phyloP scores from a whole-genome alignment of 345 rosid genomes.

The Noccaea caerulescens region DNA sequence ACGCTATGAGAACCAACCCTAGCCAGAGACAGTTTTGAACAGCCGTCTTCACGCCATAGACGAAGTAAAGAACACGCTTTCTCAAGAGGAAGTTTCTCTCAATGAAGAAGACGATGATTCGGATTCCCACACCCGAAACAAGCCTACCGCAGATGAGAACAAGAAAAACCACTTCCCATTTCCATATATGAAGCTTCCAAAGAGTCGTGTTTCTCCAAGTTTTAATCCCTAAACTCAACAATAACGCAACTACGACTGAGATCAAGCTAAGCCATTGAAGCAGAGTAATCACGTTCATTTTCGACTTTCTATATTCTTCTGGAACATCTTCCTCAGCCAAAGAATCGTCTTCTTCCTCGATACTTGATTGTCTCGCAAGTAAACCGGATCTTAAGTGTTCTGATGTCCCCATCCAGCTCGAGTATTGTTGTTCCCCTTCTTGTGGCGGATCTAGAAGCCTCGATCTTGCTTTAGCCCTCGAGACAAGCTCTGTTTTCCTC shows the following conservation, averaged over 20 bases:
- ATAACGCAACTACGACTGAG: conserved; percentile 49
- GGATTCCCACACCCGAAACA: conserved; percentile 82
- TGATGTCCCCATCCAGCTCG: conserved; percentile 57
- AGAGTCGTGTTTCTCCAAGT: conserved; percentile 42
- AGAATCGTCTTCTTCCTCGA: conserved; percentile 77
- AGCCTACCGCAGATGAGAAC: conserved; percentile 85
- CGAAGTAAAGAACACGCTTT: conserved; percentile 79
- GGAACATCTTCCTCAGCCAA: conserved; percentile 74
- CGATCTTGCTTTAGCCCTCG: conserved; percentile 63
- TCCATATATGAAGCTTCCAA: conserved; percentile 73
- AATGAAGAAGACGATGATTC: conserved; percentile 68
- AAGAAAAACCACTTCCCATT: conserved; percentile 78
- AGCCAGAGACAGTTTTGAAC: conserved; percentile 93
- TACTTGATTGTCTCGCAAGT: conserved; percentile 37
- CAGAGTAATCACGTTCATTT: conserved; percentile 50
- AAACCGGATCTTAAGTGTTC: conserved; percentile 61
- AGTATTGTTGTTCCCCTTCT: conserved; percentile 48
- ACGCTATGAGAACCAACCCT: conserved; percentile 67
- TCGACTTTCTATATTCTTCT: conserved; percentile 52
- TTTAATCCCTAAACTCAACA: conserved; percentile 48
- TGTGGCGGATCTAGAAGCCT: conserved; percentile 67
- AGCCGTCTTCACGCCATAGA: conserved; percentile 72
- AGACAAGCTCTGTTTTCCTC: conserved; percentile 48
- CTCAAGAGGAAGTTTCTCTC: conserved; percentile 79
- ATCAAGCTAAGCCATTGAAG: conserved; percentile 78